A percentile compares a stretch with the other conserved stretches of the same genome.
phyloP scores from a whole-genome alignment of 2,329 filamentous ascomycete genomes.

The Sporothrix schenckii region DNA sequence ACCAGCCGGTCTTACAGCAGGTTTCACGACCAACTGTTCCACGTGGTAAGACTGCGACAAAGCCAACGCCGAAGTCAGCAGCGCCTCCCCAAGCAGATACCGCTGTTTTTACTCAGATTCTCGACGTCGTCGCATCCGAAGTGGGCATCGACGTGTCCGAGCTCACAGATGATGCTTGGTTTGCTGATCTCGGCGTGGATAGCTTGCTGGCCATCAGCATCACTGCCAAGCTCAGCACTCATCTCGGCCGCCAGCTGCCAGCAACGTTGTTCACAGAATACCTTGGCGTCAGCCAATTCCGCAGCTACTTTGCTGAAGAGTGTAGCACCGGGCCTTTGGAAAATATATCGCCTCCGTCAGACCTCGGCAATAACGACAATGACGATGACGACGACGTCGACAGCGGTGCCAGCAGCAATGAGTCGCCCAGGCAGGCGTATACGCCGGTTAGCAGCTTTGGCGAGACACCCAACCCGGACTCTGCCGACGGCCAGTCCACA shows the following conservation, averaged over 20 bases:
- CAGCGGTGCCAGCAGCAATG: slow-evolving; percentile 1
- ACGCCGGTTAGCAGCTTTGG: slow-evolving; percentile 14
- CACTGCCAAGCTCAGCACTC: slow-evolving; percentile 15
- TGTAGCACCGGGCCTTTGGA: not conserved
- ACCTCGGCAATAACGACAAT: not conserved
- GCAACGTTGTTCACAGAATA: slow-evolving; percentile 17
- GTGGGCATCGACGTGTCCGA: slow-evolving; percentile 60
- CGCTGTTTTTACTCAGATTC: not conserved
- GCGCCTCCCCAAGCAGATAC: not conserved
- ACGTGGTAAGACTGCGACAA: not conserved
- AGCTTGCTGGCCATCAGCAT: slow-evolving; percentile 24
- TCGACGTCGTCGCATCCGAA: slow-evolving; percentile 54
- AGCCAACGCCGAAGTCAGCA: not conserved
- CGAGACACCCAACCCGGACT: slow-evolving; percentile 18
- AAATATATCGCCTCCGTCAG: not conserved
- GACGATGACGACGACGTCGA: not conserved
- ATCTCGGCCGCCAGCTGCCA: slow-evolving; percentile 9
- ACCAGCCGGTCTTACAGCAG: not conserved
- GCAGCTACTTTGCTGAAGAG: slow-evolving; percentile 2
- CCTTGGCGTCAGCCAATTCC: slow-evolving; percentile 8
- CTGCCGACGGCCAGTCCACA: not conserved
- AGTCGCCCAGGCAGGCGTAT: not conserved
- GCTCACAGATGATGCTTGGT: slow-evolving; percentile 43
- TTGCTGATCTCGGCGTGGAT: slow-evolving; percentile 46
- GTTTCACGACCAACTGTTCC: not conserved